Base-by-base conservation (phyloP, 176 grass and related monocot species). In the Hsuehochloa calcarea region DNA sequence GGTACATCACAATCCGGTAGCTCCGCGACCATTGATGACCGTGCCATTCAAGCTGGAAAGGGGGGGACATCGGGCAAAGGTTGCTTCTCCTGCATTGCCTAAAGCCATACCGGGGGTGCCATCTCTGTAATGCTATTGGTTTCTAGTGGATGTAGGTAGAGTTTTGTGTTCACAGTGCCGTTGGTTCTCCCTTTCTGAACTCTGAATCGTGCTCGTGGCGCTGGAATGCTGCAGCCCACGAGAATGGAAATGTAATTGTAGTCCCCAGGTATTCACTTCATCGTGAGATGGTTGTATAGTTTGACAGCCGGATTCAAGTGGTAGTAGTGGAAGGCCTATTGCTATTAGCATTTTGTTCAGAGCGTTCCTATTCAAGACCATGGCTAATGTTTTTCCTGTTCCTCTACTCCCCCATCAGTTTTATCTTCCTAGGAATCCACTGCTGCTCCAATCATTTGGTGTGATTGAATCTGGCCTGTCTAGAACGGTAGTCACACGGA, bases 1-100 rank as follows among this genome's bases (percentile, higher is more conserved):
- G 92, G 67, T 97, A 97, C 56, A 97, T 97, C 82, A 97, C 95
- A 41, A 97, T 97, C 62, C 84, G 89, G 87, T 97, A 92, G 88
- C 22, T n/a, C 43, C 1, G 17, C 0, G 2, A 6, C 60, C 43
- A 8, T 45, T 0, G 15, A 7, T 6, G 79, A 11, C 13, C 0
- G 15, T 4, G 10, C 35, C 20, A 82, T 78, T 86, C 65, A 56
- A 90, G 64, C 54, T 90, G 64, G 27, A 86, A 84, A 52, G 68
- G 59, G 34, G 34, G 17, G 61, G 13, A 84, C 43, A 61, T 54
- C 6, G 44, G 9, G 70, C 41, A 26, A 87, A 26, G 4, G 22
- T 54, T 27, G 44, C 64, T 64, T 82, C 72, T 72, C 78, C 72
- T 86, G 83, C 88, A 82, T 82, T 61, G 71, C 80, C 23, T 54